Percentiles rank a stretch among this genome's conserved stretches.
Conservation (phyloP, 2,329 filamentous ascomycete genomes). For the Pseudogymnoascus sp. region DNA sequence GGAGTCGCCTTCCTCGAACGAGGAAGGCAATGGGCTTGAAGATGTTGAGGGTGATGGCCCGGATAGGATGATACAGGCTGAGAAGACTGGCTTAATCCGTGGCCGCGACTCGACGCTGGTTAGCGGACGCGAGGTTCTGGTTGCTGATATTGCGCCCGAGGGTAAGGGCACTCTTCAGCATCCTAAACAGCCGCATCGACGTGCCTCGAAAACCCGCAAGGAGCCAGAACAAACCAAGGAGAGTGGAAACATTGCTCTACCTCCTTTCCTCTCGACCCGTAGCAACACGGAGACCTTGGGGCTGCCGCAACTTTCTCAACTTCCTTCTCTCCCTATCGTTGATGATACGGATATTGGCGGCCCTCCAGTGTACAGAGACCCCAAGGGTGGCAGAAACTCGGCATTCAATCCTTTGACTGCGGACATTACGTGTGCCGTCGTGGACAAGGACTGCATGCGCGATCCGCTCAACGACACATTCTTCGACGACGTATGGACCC, state of each 20-base stretch:
- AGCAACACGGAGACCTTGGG: conserved; percentile 52
- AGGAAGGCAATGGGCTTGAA: conserved; percentile 55
- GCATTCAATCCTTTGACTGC: conserved; percentile 46
- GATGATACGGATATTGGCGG: conserved; percentile 82
- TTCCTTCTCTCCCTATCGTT: conserved; percentile 58
- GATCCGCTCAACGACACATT: conserved; percentile 80
- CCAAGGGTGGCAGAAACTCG: conserved; percentile 36
- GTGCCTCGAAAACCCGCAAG: conserved; percentile 15
- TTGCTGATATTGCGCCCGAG: conserved; percentile 55
- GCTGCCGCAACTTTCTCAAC: conserved; percentile 58
- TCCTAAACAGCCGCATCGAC: conserved; percentile 39
- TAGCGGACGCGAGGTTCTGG: conserved; percentile 62
- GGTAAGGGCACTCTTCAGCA: conserved; percentile 51
- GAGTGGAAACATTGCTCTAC: neutral
- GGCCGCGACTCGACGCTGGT: conserved; percentile 66
- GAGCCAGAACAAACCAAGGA: neutral
- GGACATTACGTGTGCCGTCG: conserved; percentile 60
- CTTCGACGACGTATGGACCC: conserved; percentile 80
- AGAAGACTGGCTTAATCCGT: conserved; percentile 49
- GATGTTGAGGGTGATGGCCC: conserved; percentile 68
- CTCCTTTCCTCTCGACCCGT: conserved; percentile 1
- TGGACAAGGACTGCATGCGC: conserved; percentile 88
- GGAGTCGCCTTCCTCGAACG: conserved; percentile 52
- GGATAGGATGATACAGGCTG: conserved; percentile 65
- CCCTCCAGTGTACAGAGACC: conserved; percentile 51